phyloP scores from a whole-genome alignment of 805 yeast genomes.

The Candida maltosa region DNA sequence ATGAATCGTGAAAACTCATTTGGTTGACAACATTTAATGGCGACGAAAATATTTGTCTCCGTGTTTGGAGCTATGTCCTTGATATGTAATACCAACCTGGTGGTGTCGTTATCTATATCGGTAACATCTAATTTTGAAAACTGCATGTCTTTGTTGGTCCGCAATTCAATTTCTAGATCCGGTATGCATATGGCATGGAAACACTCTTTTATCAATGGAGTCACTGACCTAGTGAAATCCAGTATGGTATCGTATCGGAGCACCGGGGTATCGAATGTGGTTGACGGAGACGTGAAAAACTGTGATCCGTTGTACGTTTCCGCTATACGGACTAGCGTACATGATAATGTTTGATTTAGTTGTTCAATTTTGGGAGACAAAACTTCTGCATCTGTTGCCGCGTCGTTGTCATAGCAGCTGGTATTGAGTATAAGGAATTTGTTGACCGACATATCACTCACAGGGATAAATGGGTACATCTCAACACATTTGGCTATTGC shows the following conservation, averaged over 20 bases:
- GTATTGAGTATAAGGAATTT: conserved; percentile 15
- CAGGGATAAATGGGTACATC: conserved; percentile 22
- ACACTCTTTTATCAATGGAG: not conserved
- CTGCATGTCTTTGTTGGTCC: not conserved
- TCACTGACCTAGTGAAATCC: conserved; percentile 1
- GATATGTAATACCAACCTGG: not conserved
- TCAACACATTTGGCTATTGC: conserved; percentile 25
- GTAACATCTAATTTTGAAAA: not conserved
- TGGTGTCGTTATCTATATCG: not conserved
- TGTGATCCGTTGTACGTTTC: conserved; percentile 14
- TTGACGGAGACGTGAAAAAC: not conserved
- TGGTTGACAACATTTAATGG: too few species aligned
- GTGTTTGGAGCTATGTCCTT: conserved; percentile 10
- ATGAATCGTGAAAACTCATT: too few species aligned
- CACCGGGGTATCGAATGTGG: not conserved
- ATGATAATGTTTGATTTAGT: conserved; percentile 16
- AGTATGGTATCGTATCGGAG: conserved; percentile 9
- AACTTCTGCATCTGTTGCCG: not conserved
- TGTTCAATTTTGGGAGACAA: not conserved
- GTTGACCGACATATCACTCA: conserved; percentile 5
- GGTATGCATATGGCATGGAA: not conserved
- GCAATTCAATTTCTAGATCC: not conserved
- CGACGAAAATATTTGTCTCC: conserved; percentile 7
- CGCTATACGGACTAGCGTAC: conserved; percentile 23
- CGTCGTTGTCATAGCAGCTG: conserved; percentile 8